Base-by-base conservation (phyloP, 2,329 filamentous ascomycete species). In the Exophiala bonariae region DNA sequence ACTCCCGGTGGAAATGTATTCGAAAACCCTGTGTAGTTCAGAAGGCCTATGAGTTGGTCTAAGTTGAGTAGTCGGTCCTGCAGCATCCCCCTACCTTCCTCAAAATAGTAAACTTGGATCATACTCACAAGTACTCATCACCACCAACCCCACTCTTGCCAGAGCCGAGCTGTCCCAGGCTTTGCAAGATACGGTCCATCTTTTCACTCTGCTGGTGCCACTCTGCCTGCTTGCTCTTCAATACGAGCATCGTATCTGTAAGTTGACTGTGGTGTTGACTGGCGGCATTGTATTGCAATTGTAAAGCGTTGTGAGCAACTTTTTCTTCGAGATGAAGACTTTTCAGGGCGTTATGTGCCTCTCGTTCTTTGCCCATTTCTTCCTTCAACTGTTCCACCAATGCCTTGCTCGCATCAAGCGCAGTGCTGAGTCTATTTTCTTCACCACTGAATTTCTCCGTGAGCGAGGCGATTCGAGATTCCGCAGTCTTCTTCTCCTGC, bases 201-300 rank as follows among this genome's bases (percentile, higher is more conserved):
- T 69, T 71, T 39, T 75, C 72, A 41, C 73, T 72, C 54, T 80
- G 76, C 52, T 73, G 69, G 42, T 72, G 71, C 63, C 77, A 69
- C 47, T 71, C 68, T 35, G 73, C 67, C 67, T 78, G 78, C 10
- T 49, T 74, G 68, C 42, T 69, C 70, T 52, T 74, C 70, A 56
- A 73, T 61, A 52, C 61, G 62, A 41, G 26, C 39, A 58, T 52
- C 6, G 47, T 23, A 33, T 46, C 32, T 2, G 40, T 46, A 17
- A 58, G 35, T 18, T 52, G 42, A 17, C 36, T 34, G 34, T 52
- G 58, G 46, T 47, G 47, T 44, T 44, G 55, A 34, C 23, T 50
- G 48, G 44, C 52, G 50, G 35, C 54, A 39, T 47, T 47, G 32
- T 52, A 49, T 6, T 43, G 41, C 2, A 22, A 34, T 35, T 55